phyloP scores from a whole-genome alignment of 2,329 filamentous ascomycete species.

The Chalaropsis thielavioides region DNA sequence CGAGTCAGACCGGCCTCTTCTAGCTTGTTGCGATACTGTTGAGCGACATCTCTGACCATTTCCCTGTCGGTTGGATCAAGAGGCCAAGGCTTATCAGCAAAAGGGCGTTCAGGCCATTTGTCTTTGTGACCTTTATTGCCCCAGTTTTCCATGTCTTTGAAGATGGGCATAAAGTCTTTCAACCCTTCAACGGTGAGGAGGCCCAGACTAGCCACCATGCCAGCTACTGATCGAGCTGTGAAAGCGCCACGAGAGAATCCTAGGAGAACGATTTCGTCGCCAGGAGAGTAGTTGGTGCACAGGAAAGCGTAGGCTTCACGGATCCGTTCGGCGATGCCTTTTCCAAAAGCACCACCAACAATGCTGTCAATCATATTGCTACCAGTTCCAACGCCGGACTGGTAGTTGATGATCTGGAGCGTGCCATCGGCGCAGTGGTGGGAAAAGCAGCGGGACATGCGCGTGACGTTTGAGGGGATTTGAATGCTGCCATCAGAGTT shows the following conservation, averaged over 20 bases:
- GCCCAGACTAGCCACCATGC: conserved; percentile 37
- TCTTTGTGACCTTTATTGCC: conserved; percentile 32
- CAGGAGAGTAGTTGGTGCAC: conserved; percentile 44
- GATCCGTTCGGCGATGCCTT: conserved; percentile 41
- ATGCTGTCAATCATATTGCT: conserved; percentile 35
- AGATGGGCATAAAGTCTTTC: conserved; percentile 40
- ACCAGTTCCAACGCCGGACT: conserved; percentile 44
- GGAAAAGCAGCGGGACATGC: conserved; percentile 43
- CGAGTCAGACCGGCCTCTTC: conserved; percentile 32
- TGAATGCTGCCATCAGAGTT: conserved; percentile 37
- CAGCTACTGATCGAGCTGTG: conserved; percentile 41
- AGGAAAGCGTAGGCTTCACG: conserved; percentile 49
- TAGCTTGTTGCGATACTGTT: conserved; percentile 32
- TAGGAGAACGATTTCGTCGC: conserved; percentile 42
- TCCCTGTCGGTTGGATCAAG: conserved; percentile 18
- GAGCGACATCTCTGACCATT: conserved; percentile 23
- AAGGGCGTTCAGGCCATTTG: conserved; percentile 33
- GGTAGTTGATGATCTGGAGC: conserved; percentile 46
- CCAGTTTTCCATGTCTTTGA: conserved; percentile 43
- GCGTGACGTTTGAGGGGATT: conserved; percentile 45
- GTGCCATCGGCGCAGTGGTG: conserved; percentile 36
- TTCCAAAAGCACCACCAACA: conserved; percentile 40
- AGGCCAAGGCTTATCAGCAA: conserved; percentile 35
- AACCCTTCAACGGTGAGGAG: conserved; percentile 39
- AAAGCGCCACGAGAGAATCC: conserved; percentile 47